Evolutionary conservation across 2,329 filamentous ascomycete species (phyloP), one percentile per base, ranked within the genome.

Genomic region (Pseudogymnoascus sp.): DNA sequence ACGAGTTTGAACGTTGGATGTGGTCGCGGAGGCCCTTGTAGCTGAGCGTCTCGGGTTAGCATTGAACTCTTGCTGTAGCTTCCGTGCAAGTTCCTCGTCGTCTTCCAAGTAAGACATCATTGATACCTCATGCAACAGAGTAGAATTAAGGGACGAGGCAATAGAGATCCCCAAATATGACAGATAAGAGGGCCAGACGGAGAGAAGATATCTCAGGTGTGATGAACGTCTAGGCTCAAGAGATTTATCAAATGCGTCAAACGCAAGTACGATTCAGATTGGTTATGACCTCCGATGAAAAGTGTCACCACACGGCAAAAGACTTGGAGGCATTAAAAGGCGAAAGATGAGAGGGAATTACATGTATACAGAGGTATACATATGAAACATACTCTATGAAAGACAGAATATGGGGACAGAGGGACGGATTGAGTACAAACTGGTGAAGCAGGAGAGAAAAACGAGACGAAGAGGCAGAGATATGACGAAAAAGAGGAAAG

Each of bases 31-130:
- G 29, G 45, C 12, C 25, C 13, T 52, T 33, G 59, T 45, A 45
- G 40, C 29, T 61, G 39, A n/a, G 39, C 60, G 60, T 18, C 35
- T 55, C 31, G 35, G 31, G 21, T 62, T 62, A 42, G 35, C 25
- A 62, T 62, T 62, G 48, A 25, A 31, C 27, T 33, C 15, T 1
- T 8, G 31, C 4, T 27, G 12, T 8, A 62, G 52, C 7, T 10
- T 7, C 5, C 5, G n/a, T n/a, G 60, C 60, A n/a, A 33, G 1
- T 13, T n/a, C 3, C n/a, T 60, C 9, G 36, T 60, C 60, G 15
- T 12, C n/a, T 12, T 36, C 31, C 3, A 33, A 2, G 48, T 8
- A 55, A 55, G 29, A 12, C 29, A 33, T 55, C 29, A 21, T 33
- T 21, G 48, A 13, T 2, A 10, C 2, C 8, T 33, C n/a, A 13